These are phyloP conservation scores for Triticum turgidum DNA, from an alignment of 176 grass and related monocot species.

Conservation along the genomic window DNA sequence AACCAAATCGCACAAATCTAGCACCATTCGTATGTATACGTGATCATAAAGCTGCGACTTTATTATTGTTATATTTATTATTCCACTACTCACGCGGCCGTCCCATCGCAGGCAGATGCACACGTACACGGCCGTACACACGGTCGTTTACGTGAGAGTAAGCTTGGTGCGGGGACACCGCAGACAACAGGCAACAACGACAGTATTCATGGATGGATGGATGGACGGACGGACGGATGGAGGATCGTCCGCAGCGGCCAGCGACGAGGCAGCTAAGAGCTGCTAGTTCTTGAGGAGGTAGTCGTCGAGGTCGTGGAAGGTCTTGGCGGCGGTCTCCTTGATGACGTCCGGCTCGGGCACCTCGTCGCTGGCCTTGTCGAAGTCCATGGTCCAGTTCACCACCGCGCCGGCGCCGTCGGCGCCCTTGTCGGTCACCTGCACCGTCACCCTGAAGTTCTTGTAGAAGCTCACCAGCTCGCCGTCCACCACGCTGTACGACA, in stretches of 20 bases:
- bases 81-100: neutral
- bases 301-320: conserved; percentile 75
- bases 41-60: neutral
- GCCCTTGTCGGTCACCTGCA: conserved; percentile 48
- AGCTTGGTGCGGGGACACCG: neutral
- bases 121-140: neutral
- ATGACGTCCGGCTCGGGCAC: conserved; percentile 68
- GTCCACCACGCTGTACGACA: conserved; percentile 77
- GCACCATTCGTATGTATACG: no score
- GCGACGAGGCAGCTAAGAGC: neutral
- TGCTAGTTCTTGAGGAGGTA: conserved; percentile 80
- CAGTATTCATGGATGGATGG: neutral
- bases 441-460: conserved; percentile 70
- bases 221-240: neutral
- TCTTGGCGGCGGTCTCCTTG: conserved; percentile 64
- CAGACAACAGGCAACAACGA: neutral
- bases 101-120: neutral
- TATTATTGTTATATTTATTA: neutral
- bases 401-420: conserved; percentile 35
- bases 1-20: no score
- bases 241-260: neutral
- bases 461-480: conserved; percentile 66
- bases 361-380: conserved; percentile 64
- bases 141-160: neutral
- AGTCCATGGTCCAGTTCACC: conserved; percentile 64